Percentiles rank a stretch among this genome's conserved stretches.
Evolutionary conservation across 2,329 filamentous ascomycete genomes (phyloP).

Genomic region (Fusarium poae): DNA sequence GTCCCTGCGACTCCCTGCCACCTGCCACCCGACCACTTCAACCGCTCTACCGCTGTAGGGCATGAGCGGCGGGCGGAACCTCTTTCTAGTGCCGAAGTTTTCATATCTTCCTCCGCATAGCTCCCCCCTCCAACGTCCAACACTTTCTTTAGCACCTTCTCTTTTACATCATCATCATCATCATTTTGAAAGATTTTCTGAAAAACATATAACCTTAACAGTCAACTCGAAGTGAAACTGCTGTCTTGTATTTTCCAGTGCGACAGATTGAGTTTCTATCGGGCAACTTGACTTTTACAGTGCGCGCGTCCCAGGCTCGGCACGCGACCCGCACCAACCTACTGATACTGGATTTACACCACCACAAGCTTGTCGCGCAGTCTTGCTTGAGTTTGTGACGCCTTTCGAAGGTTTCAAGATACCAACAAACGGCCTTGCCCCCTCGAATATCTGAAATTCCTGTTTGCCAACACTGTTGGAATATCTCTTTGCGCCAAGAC

Average conservation of each 20-base stretch:
- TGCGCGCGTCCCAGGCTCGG: conserved; percentile 17
- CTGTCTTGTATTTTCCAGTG: neutral
- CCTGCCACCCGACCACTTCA: conserved; percentile 34
- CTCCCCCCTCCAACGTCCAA: conserved; percentile 32
- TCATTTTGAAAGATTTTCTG: conserved; percentile 1
- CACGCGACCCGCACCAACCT: conserved; percentile 33
- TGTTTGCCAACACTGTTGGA: conserved; percentile 18
- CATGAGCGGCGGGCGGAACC: conserved; percentile 32
- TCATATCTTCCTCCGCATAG: conserved; percentile 37
- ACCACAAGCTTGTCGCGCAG: conserved; percentile 26
- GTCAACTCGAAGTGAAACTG: neutral
- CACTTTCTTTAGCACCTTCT: conserved; percentile 24
- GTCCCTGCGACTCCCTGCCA: conserved; percentile 23
- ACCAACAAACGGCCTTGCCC: conserved; percentile 4
- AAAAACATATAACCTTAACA: neutral
- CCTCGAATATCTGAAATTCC: conserved; percentile 11
- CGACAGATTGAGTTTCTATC: neutral
- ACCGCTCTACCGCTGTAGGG: conserved; percentile 33
- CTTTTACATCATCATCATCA: conserved; percentile 44
- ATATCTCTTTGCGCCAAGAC: conserved; percentile 35
- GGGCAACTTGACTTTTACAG: conserved; percentile 3
- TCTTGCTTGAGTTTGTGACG: conserved; percentile 1
- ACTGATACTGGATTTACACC: conserved; percentile 26
- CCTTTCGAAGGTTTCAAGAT: neutral
- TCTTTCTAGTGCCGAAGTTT: conserved; percentile 42